Evolutionary conservation across 2,329 filamentous ascomycete genomes (phyloP).

Genomic region (Ustilaginoidea virens): DNA sequence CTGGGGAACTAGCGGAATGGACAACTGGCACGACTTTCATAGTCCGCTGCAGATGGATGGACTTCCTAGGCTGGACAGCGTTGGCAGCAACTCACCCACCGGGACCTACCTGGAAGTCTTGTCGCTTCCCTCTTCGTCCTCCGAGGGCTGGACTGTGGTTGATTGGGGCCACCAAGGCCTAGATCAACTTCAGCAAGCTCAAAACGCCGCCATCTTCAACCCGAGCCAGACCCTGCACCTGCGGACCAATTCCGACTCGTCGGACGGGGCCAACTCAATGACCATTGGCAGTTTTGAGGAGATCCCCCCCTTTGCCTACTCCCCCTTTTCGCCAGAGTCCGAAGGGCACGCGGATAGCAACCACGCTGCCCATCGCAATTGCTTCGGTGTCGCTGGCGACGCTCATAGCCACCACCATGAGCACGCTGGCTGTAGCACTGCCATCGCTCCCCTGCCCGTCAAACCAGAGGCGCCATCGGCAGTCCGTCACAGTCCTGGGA

Average conservation of each 20-base stretch:
- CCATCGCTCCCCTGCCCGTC: conserved; percentile 54
- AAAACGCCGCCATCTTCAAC: conserved; percentile 67
- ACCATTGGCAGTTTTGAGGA: conserved; percentile 73
- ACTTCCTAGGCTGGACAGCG: conserved; percentile 22
- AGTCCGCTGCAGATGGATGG: conserved; percentile 38
- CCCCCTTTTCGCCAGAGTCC: conserved; percentile 70
- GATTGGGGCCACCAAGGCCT: conserved; percentile 55
- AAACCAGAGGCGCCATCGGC: conserved; percentile 33
- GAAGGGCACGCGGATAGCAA: conserved; percentile 33
- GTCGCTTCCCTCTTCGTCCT: conserved; percentile 66
- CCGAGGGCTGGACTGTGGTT: conserved; percentile 76
- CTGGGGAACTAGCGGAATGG: conserved; percentile 47
- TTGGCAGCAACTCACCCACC: conserved; percentile 29
- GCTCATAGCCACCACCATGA: conserved; percentile 32
- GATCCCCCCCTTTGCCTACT: conserved; percentile 51
- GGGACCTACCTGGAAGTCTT: conserved; percentile 64
- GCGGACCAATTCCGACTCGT: conserved; percentile 74
- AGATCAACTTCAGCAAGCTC: conserved; percentile 41
- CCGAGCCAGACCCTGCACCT: conserved; percentile 82
- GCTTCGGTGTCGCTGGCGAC: conserved; percentile 44
- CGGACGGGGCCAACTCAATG: conserved; percentile 51
- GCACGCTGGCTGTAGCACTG: conserved; percentile 50
- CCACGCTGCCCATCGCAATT: conserved; percentile 40
- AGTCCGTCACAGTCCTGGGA: conserved; percentile 44
- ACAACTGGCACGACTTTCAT: conserved; percentile 70